phyloP scores from a whole-genome alignment of 441 rosid species.

The Jatropha multifida region DNA sequence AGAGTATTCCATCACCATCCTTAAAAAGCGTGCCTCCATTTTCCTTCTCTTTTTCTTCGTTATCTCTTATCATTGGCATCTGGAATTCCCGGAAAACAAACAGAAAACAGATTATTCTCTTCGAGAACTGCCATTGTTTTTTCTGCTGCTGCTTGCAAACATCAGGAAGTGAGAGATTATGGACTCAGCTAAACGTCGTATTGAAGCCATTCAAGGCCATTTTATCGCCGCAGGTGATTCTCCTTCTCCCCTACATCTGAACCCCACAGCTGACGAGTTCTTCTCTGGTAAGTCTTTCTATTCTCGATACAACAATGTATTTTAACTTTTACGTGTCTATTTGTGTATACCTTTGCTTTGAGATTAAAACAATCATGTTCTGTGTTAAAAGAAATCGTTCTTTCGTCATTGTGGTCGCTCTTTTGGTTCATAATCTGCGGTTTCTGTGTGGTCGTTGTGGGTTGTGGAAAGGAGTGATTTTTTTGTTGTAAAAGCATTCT shows the following conservation, averaged over 20 bases:
- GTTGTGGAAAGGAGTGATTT: too few relatives aligned
- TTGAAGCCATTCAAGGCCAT: slow-evolving; percentile 65
- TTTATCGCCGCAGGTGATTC: slow-evolving; percentile 48
- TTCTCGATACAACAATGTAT: background rate
- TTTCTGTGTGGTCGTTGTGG: too few relatives aligned
- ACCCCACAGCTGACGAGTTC: slow-evolving; percentile 81
- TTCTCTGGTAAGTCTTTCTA: slow-evolving; percentile 41
- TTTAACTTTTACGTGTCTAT: background rate
- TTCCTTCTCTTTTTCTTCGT: background rate
- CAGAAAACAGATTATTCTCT: background rate
- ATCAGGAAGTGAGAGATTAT: slow-evolving; percentile 8
- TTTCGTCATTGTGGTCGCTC: too few relatives aligned
- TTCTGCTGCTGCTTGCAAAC: too few relatives aligned
- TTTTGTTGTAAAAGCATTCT: too few relatives aligned
- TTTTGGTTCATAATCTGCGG: too few relatives aligned
- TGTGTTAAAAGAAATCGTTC: too few relatives aligned
- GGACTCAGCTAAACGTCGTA: slow-evolving; percentile 66
- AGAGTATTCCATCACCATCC: background rate
- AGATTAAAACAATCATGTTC: too few relatives aligned
- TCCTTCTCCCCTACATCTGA: slow-evolving; percentile 46
- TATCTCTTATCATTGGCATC: background rate
- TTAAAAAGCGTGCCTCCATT: slow-evolving; percentile 24
- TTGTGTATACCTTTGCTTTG: background rate
- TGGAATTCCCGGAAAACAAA: slow-evolving; percentile 28
- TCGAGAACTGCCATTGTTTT: background rate